Evolutionary conservation across 805 yeast genomes (phyloP).

Genomic region (Wickerhamomyces sydowiorum): DNA sequence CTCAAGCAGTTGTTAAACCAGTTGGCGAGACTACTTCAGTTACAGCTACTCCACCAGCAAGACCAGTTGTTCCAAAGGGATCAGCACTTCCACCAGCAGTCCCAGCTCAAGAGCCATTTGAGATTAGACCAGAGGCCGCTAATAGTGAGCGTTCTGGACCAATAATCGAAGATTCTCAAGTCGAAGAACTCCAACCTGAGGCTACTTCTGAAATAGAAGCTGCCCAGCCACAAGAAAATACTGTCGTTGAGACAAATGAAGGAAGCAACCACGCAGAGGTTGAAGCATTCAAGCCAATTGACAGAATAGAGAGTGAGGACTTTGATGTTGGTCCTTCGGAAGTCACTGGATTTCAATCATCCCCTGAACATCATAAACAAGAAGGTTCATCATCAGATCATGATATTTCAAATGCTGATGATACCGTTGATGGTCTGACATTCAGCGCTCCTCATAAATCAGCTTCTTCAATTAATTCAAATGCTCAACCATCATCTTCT

Average conservation of each 20-base stretch:
- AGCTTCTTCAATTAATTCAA: background rate
- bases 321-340: background rate
- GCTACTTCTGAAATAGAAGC: no score
- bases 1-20: background rate
- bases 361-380: background rate
- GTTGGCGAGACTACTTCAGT: background rate
- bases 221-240: background rate
- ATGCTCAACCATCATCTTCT: background rate
- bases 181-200: no score
- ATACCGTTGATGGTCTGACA: background rate
- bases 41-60: background rate
- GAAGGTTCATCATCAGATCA: background rate
- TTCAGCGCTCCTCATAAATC: background rate
- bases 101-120: background rate
- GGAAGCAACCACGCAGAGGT: no score
- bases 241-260: no score
- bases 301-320: background rate
- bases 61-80: background rate
- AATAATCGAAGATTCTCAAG: no score
- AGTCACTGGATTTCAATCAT: background rate
- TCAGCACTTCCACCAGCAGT: background rate
- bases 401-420: background rate
- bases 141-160: no score
- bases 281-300: background rate
- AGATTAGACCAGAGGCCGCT: conserved; percentile 1